Conservation (phyloP, 2,329 filamentous ascomycete species). For the Aureobasidium zeae region DNA sequence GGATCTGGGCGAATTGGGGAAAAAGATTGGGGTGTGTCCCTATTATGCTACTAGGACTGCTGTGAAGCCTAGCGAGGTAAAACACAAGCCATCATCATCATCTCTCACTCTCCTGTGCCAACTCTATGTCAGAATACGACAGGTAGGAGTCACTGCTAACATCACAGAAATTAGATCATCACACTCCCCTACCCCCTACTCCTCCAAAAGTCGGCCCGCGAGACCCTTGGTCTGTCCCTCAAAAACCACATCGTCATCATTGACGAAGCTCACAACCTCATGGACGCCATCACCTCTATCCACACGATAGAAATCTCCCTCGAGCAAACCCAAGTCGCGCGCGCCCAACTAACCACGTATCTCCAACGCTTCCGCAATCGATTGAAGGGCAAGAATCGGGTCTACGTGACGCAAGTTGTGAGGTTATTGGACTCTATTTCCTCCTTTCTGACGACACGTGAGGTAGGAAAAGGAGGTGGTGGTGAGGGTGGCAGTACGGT, state of each 20-base stretch:
- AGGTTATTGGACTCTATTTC: slow-evolving; percentile 72
- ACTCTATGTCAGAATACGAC: background rate
- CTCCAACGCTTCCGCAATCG: slow-evolving; percentile 80
- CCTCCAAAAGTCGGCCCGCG: slow-evolving; percentile 75
- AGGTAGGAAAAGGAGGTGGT: slow-evolving; percentile 26
- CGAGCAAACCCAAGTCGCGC: slow-evolving; percentile 60
- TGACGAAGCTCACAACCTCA: slow-evolving; percentile 95
- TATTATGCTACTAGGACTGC: slow-evolving; percentile 91
- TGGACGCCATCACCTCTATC: slow-evolving; percentile 85
- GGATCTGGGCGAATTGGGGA: slow-evolving; percentile 71
- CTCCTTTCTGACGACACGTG: slow-evolving; percentile 53
- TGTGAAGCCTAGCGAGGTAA: slow-evolving; percentile 66
- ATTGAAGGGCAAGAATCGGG: slow-evolving; percentile 80
- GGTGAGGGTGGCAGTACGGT: slow-evolving; percentile 58
- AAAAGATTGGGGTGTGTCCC: slow-evolving; percentile 72
- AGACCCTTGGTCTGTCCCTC: slow-evolving; percentile 76
- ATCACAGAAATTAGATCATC: slow-evolving; percentile 50
- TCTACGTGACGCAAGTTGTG: slow-evolving; percentile 81
- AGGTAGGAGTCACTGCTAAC: too few species aligned
- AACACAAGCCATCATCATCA: background rate
- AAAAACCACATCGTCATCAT: slow-evolving; percentile 89
- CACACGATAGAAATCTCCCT: slow-evolving; percentile 71
- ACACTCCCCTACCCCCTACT: slow-evolving; percentile 88
- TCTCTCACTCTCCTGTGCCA: background rate
- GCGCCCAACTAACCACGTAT: slow-evolving; percentile 70